These are phyloP conservation scores for Carex scoparia DNA, from an alignment of 176 grass and related monocot genomes.

Conservation along the genomic window DNA sequence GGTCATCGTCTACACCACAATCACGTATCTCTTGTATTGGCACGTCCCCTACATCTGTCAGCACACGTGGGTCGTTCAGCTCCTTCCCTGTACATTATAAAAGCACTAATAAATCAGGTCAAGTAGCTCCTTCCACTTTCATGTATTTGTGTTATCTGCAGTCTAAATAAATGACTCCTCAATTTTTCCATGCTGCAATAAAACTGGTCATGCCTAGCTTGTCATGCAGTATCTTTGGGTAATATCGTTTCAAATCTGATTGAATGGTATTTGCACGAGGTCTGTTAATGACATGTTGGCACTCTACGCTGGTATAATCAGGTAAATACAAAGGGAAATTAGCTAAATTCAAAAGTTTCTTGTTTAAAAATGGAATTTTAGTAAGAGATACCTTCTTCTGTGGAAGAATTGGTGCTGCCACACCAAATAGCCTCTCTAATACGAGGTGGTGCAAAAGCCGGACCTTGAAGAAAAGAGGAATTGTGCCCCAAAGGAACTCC, in stretches of 20 bases:
- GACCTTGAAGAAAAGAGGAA: conserved; percentile 94
- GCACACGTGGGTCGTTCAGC: conserved; percentile 83
- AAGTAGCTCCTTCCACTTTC: background rate
- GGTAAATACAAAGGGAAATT: background rate
- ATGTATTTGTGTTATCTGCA: background rate
- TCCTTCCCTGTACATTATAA: conserved; percentile 63
- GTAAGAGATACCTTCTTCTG: conserved; percentile 67
- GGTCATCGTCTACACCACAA: conserved; percentile 79
- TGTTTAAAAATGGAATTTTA: background rate
- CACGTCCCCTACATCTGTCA: conserved; percentile 96
- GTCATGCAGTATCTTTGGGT: background rate
- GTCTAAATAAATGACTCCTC: background rate
- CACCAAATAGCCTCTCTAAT: conserved; percentile 99
- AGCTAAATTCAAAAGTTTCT: background rate
- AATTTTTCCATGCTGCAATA: background rate
- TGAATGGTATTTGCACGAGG: background rate
- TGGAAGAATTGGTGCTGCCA: conserved; percentile 93
- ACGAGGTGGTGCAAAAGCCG: conserved; percentile 93
- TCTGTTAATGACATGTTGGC: background rate
- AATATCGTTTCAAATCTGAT: background rate
- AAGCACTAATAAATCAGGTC: background rate
- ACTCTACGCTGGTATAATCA: background rate
- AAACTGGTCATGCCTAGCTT: background rate
- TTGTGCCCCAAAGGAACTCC: conserved; percentile 95
- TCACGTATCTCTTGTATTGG: conserved; percentile 98